Conservation (phyloP, 352 stramenopile genomes). For the Globisporangium viniferum region DNA sequence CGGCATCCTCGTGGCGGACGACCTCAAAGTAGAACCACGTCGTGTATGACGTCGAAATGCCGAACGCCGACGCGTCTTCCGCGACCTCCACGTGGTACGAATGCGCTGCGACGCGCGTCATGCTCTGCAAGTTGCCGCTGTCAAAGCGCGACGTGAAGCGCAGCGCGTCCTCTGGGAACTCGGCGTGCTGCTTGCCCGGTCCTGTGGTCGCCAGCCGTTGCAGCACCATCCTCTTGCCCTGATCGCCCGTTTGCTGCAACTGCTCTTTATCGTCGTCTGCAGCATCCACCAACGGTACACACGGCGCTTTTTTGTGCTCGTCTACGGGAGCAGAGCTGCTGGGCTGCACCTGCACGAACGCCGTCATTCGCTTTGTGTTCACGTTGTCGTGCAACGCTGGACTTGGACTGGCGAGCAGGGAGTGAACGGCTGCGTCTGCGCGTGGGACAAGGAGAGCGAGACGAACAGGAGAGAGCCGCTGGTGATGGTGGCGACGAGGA, state of each 20-base stretch:
- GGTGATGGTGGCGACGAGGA: not conserved
- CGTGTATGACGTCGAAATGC: constrained; percentile 39
- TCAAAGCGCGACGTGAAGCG: constrained; percentile 40
- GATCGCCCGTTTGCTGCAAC: not conserved
- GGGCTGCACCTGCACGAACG: not conserved
- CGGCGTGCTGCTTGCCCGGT: constrained; percentile 28
- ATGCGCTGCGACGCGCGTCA: constrained; percentile 11
- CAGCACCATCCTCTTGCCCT: not conserved
- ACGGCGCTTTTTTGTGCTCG: not conserved
- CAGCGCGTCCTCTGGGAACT: constrained; percentile 31
- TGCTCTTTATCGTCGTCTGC: not conserved
- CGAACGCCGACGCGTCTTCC: constrained; percentile 35
- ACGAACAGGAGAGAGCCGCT: no score
- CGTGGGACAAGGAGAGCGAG: not conserved
- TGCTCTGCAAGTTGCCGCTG: constrained; percentile 28
- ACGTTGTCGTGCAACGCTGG: not conserved
- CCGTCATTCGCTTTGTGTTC: not conserved
- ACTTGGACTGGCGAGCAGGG: not conserved
- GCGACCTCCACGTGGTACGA: constrained; percentile 37
- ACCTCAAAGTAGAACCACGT: constrained; percentile 52
- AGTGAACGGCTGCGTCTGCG: no score
- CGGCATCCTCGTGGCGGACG: not conserved
- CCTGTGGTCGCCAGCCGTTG: constrained; percentile 23
- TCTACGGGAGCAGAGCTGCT: not conserved
- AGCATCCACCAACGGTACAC: not conserved